These are phyloP conservation scores for Schizophyllum commune DNA, from an alignment of 1,284 basidiomycete species.

Conservation along the genomic window DNA sequence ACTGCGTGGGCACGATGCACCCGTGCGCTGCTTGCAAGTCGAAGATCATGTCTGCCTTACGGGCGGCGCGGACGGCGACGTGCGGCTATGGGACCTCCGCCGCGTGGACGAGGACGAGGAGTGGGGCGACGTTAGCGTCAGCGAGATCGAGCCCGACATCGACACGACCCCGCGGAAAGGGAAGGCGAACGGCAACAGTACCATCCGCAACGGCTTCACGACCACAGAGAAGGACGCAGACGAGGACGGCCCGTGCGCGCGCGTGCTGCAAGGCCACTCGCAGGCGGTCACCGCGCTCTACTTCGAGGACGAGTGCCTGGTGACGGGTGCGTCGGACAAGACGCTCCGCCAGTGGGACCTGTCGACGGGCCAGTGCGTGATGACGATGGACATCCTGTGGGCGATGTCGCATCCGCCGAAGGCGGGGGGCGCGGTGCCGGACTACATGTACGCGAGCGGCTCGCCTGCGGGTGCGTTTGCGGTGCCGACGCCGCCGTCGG, in stretches of 20 bases:
- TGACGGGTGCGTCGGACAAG: conserved; percentile 96
- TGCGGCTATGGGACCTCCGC: conserved; percentile 85
- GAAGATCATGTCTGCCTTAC: conserved; percentile 90
- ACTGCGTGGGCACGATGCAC: conserved; percentile 69
- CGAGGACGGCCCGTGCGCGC: conserved; percentile 52
- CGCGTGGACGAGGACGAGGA: conserved; percentile 67
- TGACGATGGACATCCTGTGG: conserved; percentile 99
- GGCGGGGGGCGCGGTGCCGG: conserved; percentile 32
- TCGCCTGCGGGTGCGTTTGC: conserved; percentile 60
- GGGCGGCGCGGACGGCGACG: conserved; percentile 80
- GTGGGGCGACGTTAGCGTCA: conserved; percentile 42
- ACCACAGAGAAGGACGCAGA: background rate
- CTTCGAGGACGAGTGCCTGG: conserved; percentile 91
- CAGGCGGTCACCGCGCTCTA: conserved; percentile 90
- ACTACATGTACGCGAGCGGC: conserved; percentile 24
- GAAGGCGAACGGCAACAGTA: conserved; percentile 22
- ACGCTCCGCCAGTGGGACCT: conserved; percentile 99
- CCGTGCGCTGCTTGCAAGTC: conserved; percentile 89
- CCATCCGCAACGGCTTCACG: background rate
- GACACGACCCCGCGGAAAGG: conserved; percentile 23
- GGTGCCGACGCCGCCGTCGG: conserved; percentile 79
- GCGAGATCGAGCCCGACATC: conserved; percentile 45
- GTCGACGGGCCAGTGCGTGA: conserved; percentile 92
- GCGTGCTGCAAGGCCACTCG: conserved; percentile 84
- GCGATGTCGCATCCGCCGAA: conserved; percentile 85